Conservation (phyloP, 1,284 basidiomycete genomes). For the Butyriboletus appendiculatus region DNA sequence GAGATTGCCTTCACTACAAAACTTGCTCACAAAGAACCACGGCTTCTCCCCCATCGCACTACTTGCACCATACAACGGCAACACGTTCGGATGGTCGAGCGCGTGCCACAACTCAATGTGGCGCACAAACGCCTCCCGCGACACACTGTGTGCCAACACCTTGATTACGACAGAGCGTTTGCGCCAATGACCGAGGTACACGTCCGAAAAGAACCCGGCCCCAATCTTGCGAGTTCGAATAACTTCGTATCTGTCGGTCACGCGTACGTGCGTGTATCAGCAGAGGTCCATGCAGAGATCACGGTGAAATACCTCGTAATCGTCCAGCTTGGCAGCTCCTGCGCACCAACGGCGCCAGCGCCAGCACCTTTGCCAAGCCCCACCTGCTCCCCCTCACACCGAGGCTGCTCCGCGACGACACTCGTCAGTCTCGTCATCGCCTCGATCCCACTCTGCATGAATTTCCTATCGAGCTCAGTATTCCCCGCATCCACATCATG, state of each 20-base stretch:
- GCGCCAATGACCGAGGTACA: slow-evolving; percentile 67
- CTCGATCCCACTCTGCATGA: slow-evolving; percentile 51
- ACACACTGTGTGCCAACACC: slow-evolving; percentile 49
- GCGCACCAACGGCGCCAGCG: slow-evolving; percentile 21
- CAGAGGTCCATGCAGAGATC: background rate
- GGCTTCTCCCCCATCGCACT: slow-evolving; percentile 57
- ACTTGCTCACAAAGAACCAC: slow-evolving; percentile 73
- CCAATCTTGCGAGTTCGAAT: slow-evolving; percentile 64
- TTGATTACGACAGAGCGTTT: slow-evolving; percentile 62
- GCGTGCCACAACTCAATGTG: slow-evolving; percentile 55
- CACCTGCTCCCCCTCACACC: background rate
- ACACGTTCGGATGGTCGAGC: slow-evolving; percentile 53
- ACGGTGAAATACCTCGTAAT: slow-evolving; percentile 52
- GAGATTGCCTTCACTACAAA: slow-evolving; percentile 46
- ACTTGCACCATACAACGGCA: slow-evolving; percentile 61
- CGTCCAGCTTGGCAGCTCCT: slow-evolving; percentile 66
- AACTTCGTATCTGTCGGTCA: slow-evolving; percentile 54
- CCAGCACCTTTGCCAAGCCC: slow-evolving; percentile 7
- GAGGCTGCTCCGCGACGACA: slow-evolving; percentile 1
- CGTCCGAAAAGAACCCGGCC: slow-evolving; percentile 68
- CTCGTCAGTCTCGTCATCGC: slow-evolving; percentile 45
- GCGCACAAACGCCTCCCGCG: slow-evolving; percentile 49
- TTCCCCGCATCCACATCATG: background rate
- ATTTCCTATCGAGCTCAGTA: slow-evolving; percentile 41
- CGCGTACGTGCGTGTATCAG: background rate